These are phyloP conservation scores for Boletus vinaceobasis DNA, from an alignment of 768 basidiomycete species.

Conservation along the genomic window DNA sequence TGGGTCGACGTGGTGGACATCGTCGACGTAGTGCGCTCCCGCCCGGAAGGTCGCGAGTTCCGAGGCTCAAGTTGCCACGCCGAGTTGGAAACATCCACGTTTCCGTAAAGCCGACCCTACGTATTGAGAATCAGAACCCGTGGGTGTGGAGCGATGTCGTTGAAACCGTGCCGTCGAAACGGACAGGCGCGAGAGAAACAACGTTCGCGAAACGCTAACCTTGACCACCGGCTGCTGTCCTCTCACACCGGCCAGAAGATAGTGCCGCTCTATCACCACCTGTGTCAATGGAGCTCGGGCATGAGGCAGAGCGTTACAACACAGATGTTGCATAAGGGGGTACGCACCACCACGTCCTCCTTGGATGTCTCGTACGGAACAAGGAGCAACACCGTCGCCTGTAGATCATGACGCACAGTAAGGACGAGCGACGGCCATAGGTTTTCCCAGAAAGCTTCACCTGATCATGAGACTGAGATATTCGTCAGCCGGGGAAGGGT, in stretches of 20 bases:
- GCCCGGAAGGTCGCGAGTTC: slow-evolving; percentile 43
- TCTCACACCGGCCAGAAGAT: slow-evolving; percentile 70
- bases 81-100: slow-evolving; percentile 61
- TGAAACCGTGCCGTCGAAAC: background rate
- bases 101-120: slow-evolving; percentile 73
- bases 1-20: slow-evolving; percentile 73
- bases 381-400: slow-evolving; percentile 76
- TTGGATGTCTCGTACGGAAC: slow-evolving; percentile 69
- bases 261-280: slow-evolving; percentile 71
- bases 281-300: slow-evolving; percentile 22
- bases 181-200: slow-evolving; percentile 2
- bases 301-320: background rate
- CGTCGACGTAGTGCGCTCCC: slow-evolving; percentile 74
- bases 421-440: slow-evolving; percentile 14
- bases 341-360: slow-evolving; percentile 65
- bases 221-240: slow-evolving; percentile 71
- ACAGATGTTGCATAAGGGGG: background rate
- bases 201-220: slow-evolving; percentile 37
- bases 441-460: slow-evolving; percentile 31
- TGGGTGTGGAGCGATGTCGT: background rate
- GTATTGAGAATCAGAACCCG: background rate
- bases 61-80: slow-evolving; percentile 82
- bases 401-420: slow-evolving; percentile 13
- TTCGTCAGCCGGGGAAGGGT: slow-evolving; percentile 12
- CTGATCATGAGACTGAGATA: slow-evolving; percentile 79